These are phyloP conservation scores for Trichoderma endophyticum DNA, from an alignment of 2,329 filamentous ascomycete species.

Conservation along the genomic window DNA sequence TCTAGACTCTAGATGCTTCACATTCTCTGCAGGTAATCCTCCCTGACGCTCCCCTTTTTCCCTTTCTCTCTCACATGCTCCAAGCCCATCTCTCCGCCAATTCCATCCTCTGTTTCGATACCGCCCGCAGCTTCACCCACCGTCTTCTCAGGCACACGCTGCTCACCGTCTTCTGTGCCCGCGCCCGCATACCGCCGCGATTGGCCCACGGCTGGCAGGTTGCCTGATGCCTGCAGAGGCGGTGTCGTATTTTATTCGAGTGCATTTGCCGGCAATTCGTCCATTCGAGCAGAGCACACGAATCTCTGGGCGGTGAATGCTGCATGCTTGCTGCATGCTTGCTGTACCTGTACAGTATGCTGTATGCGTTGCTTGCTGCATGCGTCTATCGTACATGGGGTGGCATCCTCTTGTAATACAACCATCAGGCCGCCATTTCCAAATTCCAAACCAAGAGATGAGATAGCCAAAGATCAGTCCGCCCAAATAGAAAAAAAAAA, in stretches of 20 bases:
- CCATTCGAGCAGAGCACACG: neutral
- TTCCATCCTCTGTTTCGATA: neutral
- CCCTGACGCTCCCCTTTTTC: neutral
- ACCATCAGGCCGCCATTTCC: neutral
- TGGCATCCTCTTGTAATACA: neutral
- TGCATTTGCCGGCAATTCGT: slow-evolving; percentile 15
- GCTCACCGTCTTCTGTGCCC: slow-evolving; percentile 13
- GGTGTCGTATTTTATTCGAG: slow-evolving; percentile 9
- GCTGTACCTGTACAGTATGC: neutral
- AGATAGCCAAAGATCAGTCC: neutral
- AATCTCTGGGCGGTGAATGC: neutral
- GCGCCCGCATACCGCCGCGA: slow-evolving; percentile 7
- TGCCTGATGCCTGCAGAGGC: slow-evolving; percentile 15
- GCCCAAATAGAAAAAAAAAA: neutral
- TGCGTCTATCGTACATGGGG: slow-evolving; percentile 12
- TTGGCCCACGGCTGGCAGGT: neutral
- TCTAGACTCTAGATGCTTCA: neutral
- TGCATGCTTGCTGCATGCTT: neutral
- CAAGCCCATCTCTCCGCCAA: neutral
- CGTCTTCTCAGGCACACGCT: slow-evolving; percentile 13
- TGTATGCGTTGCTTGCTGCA: slow-evolving; percentile 1
- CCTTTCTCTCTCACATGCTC: neutral
- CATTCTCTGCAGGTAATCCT: neutral
- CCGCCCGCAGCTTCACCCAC: slow-evolving; percentile 4
- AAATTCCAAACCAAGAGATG: slow-evolving; percentile 1